Conservation (phyloP, 768 basidiomycete species). For the Phlebiopsis gigantea region DNA sequence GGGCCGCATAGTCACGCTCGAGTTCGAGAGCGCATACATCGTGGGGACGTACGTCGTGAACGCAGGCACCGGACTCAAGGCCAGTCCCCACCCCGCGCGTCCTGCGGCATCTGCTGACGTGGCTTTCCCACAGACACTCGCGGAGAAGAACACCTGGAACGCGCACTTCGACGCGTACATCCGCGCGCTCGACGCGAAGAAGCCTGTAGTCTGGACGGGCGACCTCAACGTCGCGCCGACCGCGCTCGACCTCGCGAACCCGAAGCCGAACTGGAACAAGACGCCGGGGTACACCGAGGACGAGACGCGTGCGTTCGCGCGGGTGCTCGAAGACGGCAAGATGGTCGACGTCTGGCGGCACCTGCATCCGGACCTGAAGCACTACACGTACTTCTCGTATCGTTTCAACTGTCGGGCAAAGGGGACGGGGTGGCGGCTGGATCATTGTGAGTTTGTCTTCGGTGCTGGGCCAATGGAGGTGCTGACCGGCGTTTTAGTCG, state of each 20-base stretch:
- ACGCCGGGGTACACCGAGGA: constrained; percentile 79
- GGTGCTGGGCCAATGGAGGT: background rate
- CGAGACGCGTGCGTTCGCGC: constrained; percentile 71
- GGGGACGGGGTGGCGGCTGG: constrained; percentile 83
- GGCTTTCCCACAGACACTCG: constrained; percentile 52
- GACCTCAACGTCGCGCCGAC: constrained; percentile 88
- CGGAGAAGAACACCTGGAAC: constrained; percentile 77
- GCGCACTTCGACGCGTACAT: constrained; percentile 70
- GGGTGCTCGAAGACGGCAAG: constrained; percentile 42
- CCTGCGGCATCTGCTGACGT: background rate
- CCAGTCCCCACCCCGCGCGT: constrained; percentile 18
- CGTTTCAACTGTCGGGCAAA: constrained; percentile 76
- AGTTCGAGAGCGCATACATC: constrained; percentile 65
- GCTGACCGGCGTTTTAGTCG: constrained; percentile 41
- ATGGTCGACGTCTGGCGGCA: constrained; percentile 82
- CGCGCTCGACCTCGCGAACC: constrained; percentile 60
- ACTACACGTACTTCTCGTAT: constrained; percentile 84
- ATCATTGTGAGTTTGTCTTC: constrained; percentile 56
- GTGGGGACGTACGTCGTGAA: constrained; percentile 84
- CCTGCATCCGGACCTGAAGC: constrained; percentile 57
- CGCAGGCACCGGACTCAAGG: constrained; percentile 75
- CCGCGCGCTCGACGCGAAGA: constrained; percentile 65
- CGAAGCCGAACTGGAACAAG: constrained; percentile 82
- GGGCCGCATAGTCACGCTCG: constrained; percentile 78
- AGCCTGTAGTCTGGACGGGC: constrained; percentile 85